Percentiles rank a stretch among this genome's conserved stretches.
phyloP scores from a whole-genome alignment of 1,284 basidiomycete species.

The Austroboletus rostrupii region DNA sequence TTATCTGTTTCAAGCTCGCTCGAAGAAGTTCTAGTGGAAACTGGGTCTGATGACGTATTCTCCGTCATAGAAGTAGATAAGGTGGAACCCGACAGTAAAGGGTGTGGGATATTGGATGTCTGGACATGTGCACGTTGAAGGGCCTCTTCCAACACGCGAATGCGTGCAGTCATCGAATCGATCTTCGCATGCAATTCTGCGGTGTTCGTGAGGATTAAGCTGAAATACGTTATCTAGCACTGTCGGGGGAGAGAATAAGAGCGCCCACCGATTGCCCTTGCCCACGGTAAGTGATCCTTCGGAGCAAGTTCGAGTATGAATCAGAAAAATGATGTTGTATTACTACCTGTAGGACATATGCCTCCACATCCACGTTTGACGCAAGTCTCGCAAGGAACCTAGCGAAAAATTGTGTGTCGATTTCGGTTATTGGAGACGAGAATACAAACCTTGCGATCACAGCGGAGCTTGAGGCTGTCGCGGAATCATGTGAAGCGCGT shows the following conservation, averaged over 20 bases:
- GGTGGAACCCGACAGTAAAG: conserved; percentile 33
- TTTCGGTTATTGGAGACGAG: not conserved
- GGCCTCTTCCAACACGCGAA: conserved; percentile 56
- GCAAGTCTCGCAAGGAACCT: conserved; percentile 73
- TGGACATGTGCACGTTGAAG: conserved; percentile 46
- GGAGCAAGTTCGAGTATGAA: conserved; percentile 5
- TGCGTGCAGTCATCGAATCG: conserved; percentile 48
- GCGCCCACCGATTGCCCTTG: conserved; percentile 45
- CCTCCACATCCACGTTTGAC: conserved; percentile 62
- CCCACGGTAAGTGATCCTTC: conserved; percentile 53
- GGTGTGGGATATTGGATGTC: conserved; percentile 45
- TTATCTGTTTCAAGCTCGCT: conserved; percentile 33
- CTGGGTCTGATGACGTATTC: not conserved
- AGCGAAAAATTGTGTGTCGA: not conserved
- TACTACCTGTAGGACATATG: conserved; percentile 65
- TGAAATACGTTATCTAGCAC: conserved; percentile 17
- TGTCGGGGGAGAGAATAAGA: not conserved
- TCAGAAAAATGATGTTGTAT: not conserved
- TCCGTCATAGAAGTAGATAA: conserved; percentile 18
- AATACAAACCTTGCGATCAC: conserved; percentile 57
- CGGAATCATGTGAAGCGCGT: not conserved
- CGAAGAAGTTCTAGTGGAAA: not conserved
- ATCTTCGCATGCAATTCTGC: conserved; percentile 65
- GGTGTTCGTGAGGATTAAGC: conserved; percentile 59
- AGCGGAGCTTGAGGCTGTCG: conserved; percentile 62